Conservation (phyloP, 371 early-diverging fungal species). For the Apophysomyces elegans region DNA sequence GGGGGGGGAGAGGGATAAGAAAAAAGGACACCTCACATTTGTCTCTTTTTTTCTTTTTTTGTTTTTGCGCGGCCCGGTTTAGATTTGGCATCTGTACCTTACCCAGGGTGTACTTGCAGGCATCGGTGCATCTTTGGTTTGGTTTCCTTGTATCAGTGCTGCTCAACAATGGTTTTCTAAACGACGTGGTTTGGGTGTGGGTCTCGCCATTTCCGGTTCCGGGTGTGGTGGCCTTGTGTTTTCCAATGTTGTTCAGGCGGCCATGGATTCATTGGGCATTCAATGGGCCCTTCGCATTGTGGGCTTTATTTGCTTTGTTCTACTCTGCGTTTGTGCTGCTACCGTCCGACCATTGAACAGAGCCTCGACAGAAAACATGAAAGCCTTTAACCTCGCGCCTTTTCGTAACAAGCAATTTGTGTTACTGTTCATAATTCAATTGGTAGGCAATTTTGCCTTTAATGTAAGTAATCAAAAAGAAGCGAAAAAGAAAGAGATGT, state of each 20-base stretch:
- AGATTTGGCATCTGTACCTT: slow-evolving; percentile 32
- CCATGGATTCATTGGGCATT: slow-evolving; percentile 49
- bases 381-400: slow-evolving; percentile 30
- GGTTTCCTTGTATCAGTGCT: slow-evolving; percentile 69
- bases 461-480: slow-evolving; percentile 24
- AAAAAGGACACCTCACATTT: too few species aligned
- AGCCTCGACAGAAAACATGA: slow-evolving; percentile 1
- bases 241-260: slow-evolving; percentile 49
- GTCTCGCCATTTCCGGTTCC: slow-evolving; percentile 68
- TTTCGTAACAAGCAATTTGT: slow-evolving; percentile 39
- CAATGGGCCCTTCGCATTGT: slow-evolving; percentile 69
- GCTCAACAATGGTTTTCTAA: slow-evolving; percentile 73
- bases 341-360: slow-evolving; percentile 56
- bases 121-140: slow-evolving; percentile 65
- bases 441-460: slow-evolving; percentile 47
- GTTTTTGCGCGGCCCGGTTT: not conserved
- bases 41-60: not conserved
- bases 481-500: too few species aligned
- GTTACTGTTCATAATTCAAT: slow-evolving; percentile 36
- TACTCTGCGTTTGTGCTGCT: slow-evolving; percentile 45
- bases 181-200: slow-evolving; percentile 68
- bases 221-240: slow-evolving; percentile 66
- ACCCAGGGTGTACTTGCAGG: slow-evolving; percentile 43
- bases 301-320: slow-evolving; percentile 57
- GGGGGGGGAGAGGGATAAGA: too few species aligned